Base-by-base conservation (phyloP, 148 eudicot genomes). In the Cornus controversa region DNA sequence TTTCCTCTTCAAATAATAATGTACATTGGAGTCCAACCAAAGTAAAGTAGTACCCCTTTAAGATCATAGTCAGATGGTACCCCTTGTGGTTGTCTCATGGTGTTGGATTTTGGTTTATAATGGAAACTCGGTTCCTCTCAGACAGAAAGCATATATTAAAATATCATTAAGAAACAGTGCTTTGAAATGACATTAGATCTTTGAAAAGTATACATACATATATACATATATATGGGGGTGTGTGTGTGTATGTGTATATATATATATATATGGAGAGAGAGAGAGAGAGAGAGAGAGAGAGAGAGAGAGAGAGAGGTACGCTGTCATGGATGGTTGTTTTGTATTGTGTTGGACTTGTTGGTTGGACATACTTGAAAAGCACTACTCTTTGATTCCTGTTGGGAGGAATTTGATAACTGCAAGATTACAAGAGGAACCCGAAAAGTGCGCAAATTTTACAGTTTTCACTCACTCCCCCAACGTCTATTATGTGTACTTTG, bases 301-400 rank as follows among this genome's bases (percentile, higher is more conserved):
- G 71, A 71, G 62, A 47, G 23, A 78, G 58, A 79, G 31, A 71
- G 60, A 71, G 75, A 76, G 68, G 53, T 22, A 36, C 6, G 62
- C 58, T 63, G 45, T 62, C 26, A 70, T 75, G 60, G 70, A 47
- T 80, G 40, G 74, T 85, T 85, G 87, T 80, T 71, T 58, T 76
- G 77, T 84, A 68, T 62, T 71, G 84, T 9, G 69, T 82, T 82
- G 81, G 81, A 82, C 75, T 82, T 78, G 78, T 82, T 68, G 63
- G 80, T 72, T 85, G 87, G 85, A 82, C 78, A 64, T 74, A 85
- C 71, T 70, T 28, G 74, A 60, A 72, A 54, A 66, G 69, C 57
- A 63, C 18, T 34, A 64, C 27, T 31, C 36, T 70, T 37, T 67
- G 66, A 62, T 71, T 75, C 80, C 64, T 70, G 69, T 42, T 47